A percentile compares a stretch with the other conserved stretches of the same genome.
Conservation (phyloP, 306 rosid genomes). For the Cyamopsis tetragonoloba region DNA sequence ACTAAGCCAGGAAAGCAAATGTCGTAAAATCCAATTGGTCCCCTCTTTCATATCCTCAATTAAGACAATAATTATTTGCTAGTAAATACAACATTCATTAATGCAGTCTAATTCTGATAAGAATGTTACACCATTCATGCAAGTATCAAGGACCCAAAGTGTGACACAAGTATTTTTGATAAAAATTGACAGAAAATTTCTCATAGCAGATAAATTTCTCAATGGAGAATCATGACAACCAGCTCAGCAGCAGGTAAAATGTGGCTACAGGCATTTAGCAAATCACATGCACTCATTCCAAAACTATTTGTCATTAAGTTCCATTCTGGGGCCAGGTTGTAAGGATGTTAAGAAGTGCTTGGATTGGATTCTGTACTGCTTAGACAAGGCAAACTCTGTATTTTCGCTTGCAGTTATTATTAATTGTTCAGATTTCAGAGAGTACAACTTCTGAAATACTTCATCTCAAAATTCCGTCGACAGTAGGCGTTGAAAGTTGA, state of each 20-base stretch:
- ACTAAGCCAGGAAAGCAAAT: slow-evolving; percentile 53
- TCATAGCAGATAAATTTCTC: slow-evolving; percentile 24
- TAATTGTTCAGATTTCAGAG: slow-evolving; percentile 16
- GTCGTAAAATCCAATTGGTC: slow-evolving; percentile 74
- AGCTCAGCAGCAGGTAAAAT: slow-evolving; percentile 32
- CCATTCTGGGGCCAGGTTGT: slow-evolving; percentile 23
- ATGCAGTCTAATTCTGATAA: slow-evolving; percentile 51
- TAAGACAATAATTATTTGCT: slow-evolving; percentile 48
- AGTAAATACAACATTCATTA: slow-evolving; percentile 62
- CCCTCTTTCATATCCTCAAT: slow-evolving; percentile 65
- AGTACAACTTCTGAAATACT: background rate
- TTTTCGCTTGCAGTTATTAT: slow-evolving; percentile 4
- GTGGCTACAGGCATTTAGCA: slow-evolving; percentile 21
- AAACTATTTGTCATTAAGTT: slow-evolving; percentile 15
- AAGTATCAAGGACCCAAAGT: slow-evolving; percentile 32
- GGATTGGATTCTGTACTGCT: slow-evolving; percentile 3
- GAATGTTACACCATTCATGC: slow-evolving; percentile 57
- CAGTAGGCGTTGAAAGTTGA: background rate
- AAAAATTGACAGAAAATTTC: slow-evolving; percentile 16
- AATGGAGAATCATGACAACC: slow-evolving; percentile 18
- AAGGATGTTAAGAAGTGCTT: slow-evolving; percentile 16
- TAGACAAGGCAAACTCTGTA: background rate
- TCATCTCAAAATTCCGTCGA: background rate
- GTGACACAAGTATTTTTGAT: slow-evolving; percentile 8
- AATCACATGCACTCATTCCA: slow-evolving; percentile 30